Evolutionary conservation across 75 land plant species (phyloP).

Genomic region (Sequoiadendron giganteum): DNA sequence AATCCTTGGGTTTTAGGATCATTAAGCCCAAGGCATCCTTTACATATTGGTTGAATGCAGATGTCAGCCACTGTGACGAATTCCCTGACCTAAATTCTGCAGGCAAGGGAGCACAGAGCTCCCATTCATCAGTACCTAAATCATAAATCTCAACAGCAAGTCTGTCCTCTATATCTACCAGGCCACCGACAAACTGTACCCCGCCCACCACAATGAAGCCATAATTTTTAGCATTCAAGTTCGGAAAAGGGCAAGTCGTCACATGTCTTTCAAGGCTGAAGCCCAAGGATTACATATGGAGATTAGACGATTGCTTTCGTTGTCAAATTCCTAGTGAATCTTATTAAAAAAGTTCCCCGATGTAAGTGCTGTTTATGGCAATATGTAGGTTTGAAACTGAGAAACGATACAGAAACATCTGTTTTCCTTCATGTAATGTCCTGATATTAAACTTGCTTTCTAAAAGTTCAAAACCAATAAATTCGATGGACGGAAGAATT

Average conservation of each 20-base stretch:
- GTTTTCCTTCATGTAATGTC: neutral
- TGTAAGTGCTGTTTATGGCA: neutral
- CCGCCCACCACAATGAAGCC: constrained; percentile 63
- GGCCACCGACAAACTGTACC: constrained; percentile 34
- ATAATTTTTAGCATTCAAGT: too few species aligned
- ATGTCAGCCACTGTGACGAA: constrained; percentile 55
- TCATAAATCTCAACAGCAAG: constrained; percentile 67
- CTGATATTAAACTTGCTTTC: neutral
- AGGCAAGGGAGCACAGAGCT: constrained; percentile 57
- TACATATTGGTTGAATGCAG: too few species aligned
- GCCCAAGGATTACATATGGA: neutral
- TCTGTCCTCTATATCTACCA: constrained; percentile 55
- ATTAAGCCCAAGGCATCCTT: too few species aligned
- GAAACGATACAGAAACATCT: neutral
- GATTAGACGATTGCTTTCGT: neutral
- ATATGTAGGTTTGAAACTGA: neutral
- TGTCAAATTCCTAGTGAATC: neutral
- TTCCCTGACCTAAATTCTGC: constrained; percentile 43
- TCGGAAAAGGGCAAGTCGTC: too few species aligned
- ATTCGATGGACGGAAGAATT: neutral
- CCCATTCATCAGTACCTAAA: constrained; percentile 47
- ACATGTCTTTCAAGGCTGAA: neutral
- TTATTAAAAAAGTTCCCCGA: too few species aligned
- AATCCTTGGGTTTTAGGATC: too few species aligned
- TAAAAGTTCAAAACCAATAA: neutral